Base-by-base conservation (phyloP, 2,329 filamentous ascomycete species). In the Bipolaris sorokiniana region DNA sequence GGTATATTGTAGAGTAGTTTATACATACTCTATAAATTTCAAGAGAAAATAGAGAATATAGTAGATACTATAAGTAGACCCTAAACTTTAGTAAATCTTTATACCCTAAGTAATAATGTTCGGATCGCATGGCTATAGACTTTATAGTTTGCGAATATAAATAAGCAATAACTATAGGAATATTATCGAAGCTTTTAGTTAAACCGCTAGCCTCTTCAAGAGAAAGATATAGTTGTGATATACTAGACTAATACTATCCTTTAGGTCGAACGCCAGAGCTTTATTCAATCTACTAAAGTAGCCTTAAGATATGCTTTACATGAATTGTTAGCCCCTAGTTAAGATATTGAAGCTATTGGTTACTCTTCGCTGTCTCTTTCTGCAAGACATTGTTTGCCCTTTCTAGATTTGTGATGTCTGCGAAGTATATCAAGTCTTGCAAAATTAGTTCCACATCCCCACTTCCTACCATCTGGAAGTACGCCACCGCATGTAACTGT, bases 401-500 rank as follows among this genome's bases (percentile, higher is more conserved):
- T 57, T 46, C 56, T 51, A 1, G 48, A 48, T 18, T 56, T 56
- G 26, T 63, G 54, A 55, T 63, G 61, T 23, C 11, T 58, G 18
- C 54, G 49, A 48, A 63, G 47, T 28, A 49, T 51, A 51, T 63
- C 61, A 7, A 45, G 22, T 22, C 61, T 47, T 10, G 47, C 28
- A 50, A 64, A 64, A 37, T 26, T 51, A 13, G 46, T 31, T n/a
- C 61, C 61, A 48, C 61, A 64, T 15, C 61, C 61, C 61, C 61
- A 64, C 11, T 18, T 23, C 20, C 28, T 9, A 7, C 61, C 61
- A 51, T 57, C 46, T 38, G 28, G 26, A 20, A 63, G 38, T n/a
- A 42, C 28, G 6, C 61, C 61, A 40, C 52, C 37, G 40, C 61
- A 63, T 4, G 16, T 46, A n/a, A 50, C 26, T 33, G 20, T 3